These are phyloP conservation scores for Aspergillus persii DNA, from an alignment of 2,329 filamentous ascomycete genomes.

Conservation along the genomic window DNA sequence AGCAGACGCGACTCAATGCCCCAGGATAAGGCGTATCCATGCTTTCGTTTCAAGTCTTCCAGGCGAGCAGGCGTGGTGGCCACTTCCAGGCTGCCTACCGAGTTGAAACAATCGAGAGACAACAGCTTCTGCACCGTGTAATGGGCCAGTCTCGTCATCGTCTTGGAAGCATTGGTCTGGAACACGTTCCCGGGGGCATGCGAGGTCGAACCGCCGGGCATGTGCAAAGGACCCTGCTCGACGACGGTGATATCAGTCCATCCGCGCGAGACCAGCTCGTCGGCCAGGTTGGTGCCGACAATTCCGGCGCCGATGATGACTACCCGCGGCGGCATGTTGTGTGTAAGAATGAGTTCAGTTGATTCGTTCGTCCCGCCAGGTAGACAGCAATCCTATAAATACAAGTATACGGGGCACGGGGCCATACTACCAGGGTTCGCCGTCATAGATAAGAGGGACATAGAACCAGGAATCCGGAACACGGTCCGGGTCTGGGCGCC, in stretches of 20 bases:
- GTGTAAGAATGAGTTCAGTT: background rate
- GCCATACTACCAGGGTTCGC: background rate
- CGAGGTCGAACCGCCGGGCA: constrained; percentile 65
- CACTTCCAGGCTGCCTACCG: constrained; percentile 62
- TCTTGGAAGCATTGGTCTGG: constrained; percentile 53
- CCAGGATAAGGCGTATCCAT: constrained; percentile 61
- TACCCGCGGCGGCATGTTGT: constrained; percentile 34
- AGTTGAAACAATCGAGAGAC: constrained; percentile 59
- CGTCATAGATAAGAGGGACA: background rate
- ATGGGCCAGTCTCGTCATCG: constrained; percentile 56
- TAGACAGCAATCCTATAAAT: background rate
- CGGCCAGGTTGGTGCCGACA: constrained; percentile 62
- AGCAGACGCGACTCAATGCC: constrained; percentile 57
- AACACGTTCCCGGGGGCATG: constrained; percentile 65
- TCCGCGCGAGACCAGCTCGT: constrained; percentile 61
- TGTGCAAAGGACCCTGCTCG: constrained; percentile 61
- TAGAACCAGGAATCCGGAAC: background rate
- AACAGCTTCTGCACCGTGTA: constrained; percentile 63
- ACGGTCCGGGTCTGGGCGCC: background rate
- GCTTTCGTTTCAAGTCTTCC: constrained; percentile 62
- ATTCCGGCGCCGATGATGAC: constrained; percentile 65
- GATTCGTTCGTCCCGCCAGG: background rate
- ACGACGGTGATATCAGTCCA: constrained; percentile 64
- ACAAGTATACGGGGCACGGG: background rate
- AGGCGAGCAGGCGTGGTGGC: constrained; percentile 59